phyloP scores from a whole-genome alignment of 2,329 filamentous ascomycete genomes.

The Madurella fahalii region DNA sequence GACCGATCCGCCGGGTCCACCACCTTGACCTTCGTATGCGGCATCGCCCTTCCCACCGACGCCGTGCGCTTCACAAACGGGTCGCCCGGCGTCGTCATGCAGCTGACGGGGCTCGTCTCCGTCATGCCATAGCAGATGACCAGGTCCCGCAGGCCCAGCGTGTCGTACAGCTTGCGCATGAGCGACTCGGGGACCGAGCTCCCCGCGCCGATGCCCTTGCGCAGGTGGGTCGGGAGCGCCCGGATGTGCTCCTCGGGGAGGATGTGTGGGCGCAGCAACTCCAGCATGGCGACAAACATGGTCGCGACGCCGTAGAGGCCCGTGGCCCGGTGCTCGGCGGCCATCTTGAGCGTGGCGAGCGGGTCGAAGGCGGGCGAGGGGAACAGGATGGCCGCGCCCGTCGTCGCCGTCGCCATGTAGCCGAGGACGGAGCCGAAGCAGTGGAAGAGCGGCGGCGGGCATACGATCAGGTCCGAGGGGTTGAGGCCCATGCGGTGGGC shows the following conservation, averaged over 20 bases:
- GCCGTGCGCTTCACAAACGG: constrained; percentile 67
- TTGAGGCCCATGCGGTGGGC: constrained; percentile 79
- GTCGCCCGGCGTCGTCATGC: constrained; percentile 78
- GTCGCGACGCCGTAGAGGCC: constrained; percentile 85
- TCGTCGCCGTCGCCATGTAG: constrained; percentile 91
- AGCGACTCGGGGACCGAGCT: constrained; percentile 77
- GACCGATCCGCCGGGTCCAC: constrained; percentile 63
- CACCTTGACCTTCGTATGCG: constrained; percentile 74
- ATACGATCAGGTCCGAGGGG: constrained; percentile 70
- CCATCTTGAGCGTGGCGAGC: constrained; percentile 59
- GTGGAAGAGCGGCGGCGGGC: constrained; percentile 80
- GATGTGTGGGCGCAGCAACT: constrained; percentile 54
- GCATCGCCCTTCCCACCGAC: constrained; percentile 75
- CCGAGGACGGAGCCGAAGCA: constrained; percentile 91
- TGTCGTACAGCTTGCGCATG: constrained; percentile 70
- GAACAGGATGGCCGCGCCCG: constrained; percentile 75
- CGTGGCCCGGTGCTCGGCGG: constrained; percentile 50
- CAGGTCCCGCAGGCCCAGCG: constrained; percentile 72
- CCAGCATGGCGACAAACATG: constrained; percentile 88
- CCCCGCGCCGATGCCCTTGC: constrained; percentile 90
- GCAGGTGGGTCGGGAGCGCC: constrained; percentile 43
- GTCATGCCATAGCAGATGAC: constrained; percentile 98
- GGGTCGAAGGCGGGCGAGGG: constrained; percentile 86
- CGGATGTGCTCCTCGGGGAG: constrained; percentile 18
- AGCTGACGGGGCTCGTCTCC: constrained; percentile 73